Conservation (phyloP, 352 stramenopile species). For the Globisporangium spinosum region DNA sequence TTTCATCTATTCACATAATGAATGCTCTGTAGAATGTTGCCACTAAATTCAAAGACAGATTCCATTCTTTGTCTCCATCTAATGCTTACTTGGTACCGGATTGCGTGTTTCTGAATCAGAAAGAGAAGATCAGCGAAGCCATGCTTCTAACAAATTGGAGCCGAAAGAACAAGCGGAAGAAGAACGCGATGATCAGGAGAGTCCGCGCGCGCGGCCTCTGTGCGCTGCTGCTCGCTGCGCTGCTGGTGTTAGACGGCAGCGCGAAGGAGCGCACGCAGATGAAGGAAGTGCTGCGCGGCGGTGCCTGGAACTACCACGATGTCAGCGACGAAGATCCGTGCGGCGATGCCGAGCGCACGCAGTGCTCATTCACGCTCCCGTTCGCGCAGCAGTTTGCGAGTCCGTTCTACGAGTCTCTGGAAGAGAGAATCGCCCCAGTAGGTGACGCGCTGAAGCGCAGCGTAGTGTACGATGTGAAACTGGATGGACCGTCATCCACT, state of each 20-base stretch:
- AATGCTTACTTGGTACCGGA: neutral
- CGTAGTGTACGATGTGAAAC: neutral
- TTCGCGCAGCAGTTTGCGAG: conserved; percentile 17
- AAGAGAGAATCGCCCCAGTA: neutral
- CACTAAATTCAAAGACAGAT: neutral
- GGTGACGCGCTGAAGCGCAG: neutral
- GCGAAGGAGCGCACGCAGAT: conserved; percentile 5
- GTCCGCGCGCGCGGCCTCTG: neutral
- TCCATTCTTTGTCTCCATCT: neutral
- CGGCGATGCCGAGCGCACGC: conserved; percentile 7
- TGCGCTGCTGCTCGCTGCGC: neutral
- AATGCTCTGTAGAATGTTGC: neutral
- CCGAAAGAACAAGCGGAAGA: neutral
- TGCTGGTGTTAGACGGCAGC: neutral
- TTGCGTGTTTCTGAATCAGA: neutral
- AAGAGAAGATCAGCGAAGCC: neutral
- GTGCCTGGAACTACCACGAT: conserved; percentile 31
- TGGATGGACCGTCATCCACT: neutral
- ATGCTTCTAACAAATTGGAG: neutral
- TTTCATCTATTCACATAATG: neutral
- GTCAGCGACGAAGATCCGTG: conserved; percentile 21
- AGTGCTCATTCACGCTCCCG: conserved; percentile 16
- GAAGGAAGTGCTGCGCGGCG: conserved; percentile 20
- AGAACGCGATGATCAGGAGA: neutral
- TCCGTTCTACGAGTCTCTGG: neutral